Evolutionary conservation across 208 protist species (phyloP), one percentile per base, ranked within the genome.

Genomic region (Tetramitus jugosus): DNA sequence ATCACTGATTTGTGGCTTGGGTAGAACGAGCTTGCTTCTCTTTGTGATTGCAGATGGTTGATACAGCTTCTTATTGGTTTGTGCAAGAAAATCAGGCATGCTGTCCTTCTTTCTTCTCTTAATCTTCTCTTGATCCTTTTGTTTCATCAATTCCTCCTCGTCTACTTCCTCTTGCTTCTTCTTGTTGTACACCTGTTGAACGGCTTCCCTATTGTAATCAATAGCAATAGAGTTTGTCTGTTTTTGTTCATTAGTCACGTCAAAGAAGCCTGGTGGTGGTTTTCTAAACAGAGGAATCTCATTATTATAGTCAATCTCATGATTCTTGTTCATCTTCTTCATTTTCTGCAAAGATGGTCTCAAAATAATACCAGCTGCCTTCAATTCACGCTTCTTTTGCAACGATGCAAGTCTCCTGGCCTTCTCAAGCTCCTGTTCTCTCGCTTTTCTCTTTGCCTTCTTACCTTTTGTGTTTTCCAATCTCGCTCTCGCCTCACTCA

Each of bases 381-480:
- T 94, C 33, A 97, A 84, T 84, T 99, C 96, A 60, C 96, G 87
- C 75, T 93, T 91, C 85, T 97, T 99, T 87, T 99, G 95, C 46
- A 99, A 86, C 74, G 88, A 87, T 0, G 97, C 93, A 10, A 99
- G 87, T 68, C 98, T 93, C 42, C 94, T 85, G 0, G 97, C 96
- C 79, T 99, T 96, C 69, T 98, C 92, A 39, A 99, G 87, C 88
- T 99, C 93, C 78, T 94, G 91, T 85, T 99, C 95, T 64, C 98
- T 90, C 46, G 97, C 96, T 85, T 98, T 97, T 37, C 97, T 90
- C 67, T 98, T 94, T 0, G 95, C 95, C 78, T 99, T 99, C 87
- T 99, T 99, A 52, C 97, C 97, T 76, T 97, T 94, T 40, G 98
- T 99, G 83, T 99, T 99, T 2, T 98, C 97, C 23, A 99, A 88